These are phyloP conservation scores for Leccinellum albellum DNA, from an alignment of 768 basidiomycete species.

Conservation along the genomic window DNA sequence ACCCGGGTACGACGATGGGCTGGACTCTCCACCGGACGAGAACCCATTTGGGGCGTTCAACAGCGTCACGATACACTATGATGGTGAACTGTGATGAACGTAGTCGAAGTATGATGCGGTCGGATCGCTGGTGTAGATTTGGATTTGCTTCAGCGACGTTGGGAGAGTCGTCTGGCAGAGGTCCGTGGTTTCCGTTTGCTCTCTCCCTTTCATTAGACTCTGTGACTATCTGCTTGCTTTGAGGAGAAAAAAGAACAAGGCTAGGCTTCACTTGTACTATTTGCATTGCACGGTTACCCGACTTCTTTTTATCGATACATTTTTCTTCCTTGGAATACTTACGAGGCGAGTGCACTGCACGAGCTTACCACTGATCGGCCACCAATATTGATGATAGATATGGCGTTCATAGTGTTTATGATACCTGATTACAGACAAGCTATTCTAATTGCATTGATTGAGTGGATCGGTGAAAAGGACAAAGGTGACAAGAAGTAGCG, in stretches of 20 bases:
- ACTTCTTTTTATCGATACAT: constrained; percentile 12
- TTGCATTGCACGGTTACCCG: constrained; percentile 27
- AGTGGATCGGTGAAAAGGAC: constrained; percentile 2
- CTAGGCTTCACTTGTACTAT: constrained; percentile 32
- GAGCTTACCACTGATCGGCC: constrained; percentile 20
- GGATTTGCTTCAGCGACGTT: constrained; percentile 2
- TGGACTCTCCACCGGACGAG: constrained; percentile 42
- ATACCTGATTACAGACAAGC: constrained; percentile 29
- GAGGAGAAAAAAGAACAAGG: constrained; percentile 12
- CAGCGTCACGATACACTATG: constrained; percentile 85
- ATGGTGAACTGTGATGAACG: constrained; percentile 51
- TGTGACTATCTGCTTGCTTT: constrained; percentile 17
- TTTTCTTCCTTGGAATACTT: constrained; percentile 26
- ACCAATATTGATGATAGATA: constrained; percentile 10
- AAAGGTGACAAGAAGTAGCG: constrained; percentile 6
- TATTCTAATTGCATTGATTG: constrained; percentile 26
- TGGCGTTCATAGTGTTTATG: constrained; percentile 27
- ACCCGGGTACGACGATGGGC: constrained; percentile 41
- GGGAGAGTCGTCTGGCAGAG: constrained; percentile 9
- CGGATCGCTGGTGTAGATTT: constrained; percentile 3
- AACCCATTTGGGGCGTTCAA: constrained; percentile 87
- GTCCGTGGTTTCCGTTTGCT: constrained; percentile 17
- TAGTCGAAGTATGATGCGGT: neutral
- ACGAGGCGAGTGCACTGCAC: constrained; percentile 15
- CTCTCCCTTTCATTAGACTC: constrained; percentile 17